Base-by-base conservation (phyloP, 2,329 filamentous ascomycete genomes). In the Monosporascus ibericus region DNA sequence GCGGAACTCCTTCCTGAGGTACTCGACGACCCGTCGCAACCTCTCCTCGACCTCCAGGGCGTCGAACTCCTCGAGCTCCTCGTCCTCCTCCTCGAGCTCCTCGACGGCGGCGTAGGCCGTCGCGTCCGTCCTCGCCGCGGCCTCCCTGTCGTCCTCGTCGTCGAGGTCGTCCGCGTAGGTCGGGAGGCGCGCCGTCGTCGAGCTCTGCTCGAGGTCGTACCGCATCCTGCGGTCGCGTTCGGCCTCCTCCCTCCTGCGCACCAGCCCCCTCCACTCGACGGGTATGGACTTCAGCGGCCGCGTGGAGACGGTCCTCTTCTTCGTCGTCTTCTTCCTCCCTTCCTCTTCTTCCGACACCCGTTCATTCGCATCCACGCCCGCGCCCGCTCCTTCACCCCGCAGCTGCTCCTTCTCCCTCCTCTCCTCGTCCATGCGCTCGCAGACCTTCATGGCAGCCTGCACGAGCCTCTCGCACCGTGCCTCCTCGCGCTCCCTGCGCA, bases 51-150 rank as follows among this genome's bases (percentile, higher is more conserved):
- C 75, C 22, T 84, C 80, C 44, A 92, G 72, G 2, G 79, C 80
- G 63, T 91, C 84, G 62, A 95, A 96, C 52, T 82, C 85, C 27
- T 92, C 85, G 52, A 97, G 72, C 67, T 96, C 91, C 5, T 79
- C 67, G 61, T 96, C 90, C 60, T 91, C 87, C 53, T 89, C 86
- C 44, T 94, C 90, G 6, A 89, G 66, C 49, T 88, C 83, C 52
- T 86, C 83, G 2, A 85, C 84, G 1, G 84, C 69, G 3, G 80
- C 79, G 64, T 85, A 79, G 36, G 77, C 69, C 1, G 75, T 14
- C 40, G n/a, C 75, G 27, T 68, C 66, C 36, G 79, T 75, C 54
- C 78, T 82, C 0, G 85, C 86, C 38, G 90, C 68, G 0, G 89
- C 90, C 54, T 77, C 74, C 60, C 78, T 82, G 61, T 95, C 87